Conservation (phyloP, 179 eudicot genomes). For the Carnegiea gigantea region DNA sequence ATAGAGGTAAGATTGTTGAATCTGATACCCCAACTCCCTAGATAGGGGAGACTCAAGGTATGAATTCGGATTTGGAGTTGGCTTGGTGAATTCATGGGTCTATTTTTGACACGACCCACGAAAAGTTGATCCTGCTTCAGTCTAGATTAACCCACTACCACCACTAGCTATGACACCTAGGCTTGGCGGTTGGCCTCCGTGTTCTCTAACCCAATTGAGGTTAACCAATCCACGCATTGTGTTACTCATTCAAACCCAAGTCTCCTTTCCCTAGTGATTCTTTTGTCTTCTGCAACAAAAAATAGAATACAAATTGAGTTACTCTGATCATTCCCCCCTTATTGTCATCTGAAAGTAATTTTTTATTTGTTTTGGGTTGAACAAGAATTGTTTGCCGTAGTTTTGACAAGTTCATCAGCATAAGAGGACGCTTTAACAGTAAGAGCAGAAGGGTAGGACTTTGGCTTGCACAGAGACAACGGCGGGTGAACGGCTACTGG, state of each 20-base stretch:
- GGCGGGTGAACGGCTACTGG: constrained; percentile 40
- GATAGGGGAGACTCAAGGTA: no score
- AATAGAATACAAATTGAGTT: neutral
- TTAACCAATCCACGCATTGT: constrained; percentile 59
- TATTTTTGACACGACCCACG: no score
- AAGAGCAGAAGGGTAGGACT: constrained; percentile 34
- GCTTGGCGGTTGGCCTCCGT: constrained; percentile 62
- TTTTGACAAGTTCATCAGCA: constrained; percentile 64
- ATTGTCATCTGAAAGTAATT: neutral
- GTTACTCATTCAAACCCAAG: constrained; percentile 62
- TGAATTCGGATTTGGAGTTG: neutral
- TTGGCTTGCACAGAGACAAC: constrained; percentile 25
- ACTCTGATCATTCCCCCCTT: neutral
- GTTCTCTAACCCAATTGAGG: constrained; percentile 60
- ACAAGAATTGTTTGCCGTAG: constrained; percentile 42
- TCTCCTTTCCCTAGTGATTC: constrained; percentile 66
- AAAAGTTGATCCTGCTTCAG: no score
- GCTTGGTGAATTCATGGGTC: neutral
- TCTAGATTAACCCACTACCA: no score
- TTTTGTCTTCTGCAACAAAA: constrained; percentile 44
- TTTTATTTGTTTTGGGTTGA: no score
- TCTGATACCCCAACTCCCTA: no score
- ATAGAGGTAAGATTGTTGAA: no score
- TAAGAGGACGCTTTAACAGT: constrained; percentile 39
- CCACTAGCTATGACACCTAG: constrained; percentile 13